These are phyloP conservation scores for Rhizopogon vulgaris DNA, from an alignment of 768 basidiomycete genomes.

Conservation along the genomic window DNA sequence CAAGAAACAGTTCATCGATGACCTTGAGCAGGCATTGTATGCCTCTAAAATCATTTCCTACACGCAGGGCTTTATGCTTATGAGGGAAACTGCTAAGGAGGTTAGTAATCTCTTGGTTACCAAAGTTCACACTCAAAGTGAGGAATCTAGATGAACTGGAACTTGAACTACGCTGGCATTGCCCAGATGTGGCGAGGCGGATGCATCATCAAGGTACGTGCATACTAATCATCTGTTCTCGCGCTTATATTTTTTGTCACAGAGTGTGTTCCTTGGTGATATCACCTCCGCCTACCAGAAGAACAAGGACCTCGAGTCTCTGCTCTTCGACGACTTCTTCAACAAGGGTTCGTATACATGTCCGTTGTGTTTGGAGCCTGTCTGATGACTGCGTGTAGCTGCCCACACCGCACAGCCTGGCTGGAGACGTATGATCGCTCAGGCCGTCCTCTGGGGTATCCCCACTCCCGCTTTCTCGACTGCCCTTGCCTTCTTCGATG, in stretches of 20 bases:
- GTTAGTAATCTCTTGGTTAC: conserved; percentile 27
- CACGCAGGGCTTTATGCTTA: conserved; percentile 99
- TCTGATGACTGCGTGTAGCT: conserved; percentile 36
- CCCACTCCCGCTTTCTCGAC: conserved; percentile 98
- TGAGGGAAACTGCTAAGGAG: conserved; percentile 97
- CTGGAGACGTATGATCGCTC: conserved; percentile 96
- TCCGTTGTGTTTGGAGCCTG: not conserved
- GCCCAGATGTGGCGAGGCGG: conserved; percentile 99
- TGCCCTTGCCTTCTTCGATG: conserved; percentile 97
- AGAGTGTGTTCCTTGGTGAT: conserved; percentile 92
- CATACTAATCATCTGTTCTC: conserved; percentile 13
- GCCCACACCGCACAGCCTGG: conserved; percentile 94
- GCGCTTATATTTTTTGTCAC: conserved; percentile 7
- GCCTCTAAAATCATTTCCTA: conserved; percentile 99
- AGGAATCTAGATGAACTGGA: conserved; percentile 60
- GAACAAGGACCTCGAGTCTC: conserved; percentile 77
- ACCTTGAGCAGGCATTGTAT: conserved; percentile 98
- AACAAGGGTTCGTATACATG: conserved; percentile 58
- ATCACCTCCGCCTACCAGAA: conserved; percentile 89
- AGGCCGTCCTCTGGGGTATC: conserved; percentile 96
- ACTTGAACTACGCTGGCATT: conserved; percentile 96
- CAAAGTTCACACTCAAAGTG: conserved; percentile 3
- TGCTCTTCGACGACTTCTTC: conserved; percentile 97
- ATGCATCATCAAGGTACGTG: conserved; percentile 89
- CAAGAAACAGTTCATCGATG: conserved; percentile 98